Evolutionary conservation across 352 stramenopile species (phyloP), one percentile per base, ranked within the genome.

Genomic region (Globisporangium nagaii): DNA sequence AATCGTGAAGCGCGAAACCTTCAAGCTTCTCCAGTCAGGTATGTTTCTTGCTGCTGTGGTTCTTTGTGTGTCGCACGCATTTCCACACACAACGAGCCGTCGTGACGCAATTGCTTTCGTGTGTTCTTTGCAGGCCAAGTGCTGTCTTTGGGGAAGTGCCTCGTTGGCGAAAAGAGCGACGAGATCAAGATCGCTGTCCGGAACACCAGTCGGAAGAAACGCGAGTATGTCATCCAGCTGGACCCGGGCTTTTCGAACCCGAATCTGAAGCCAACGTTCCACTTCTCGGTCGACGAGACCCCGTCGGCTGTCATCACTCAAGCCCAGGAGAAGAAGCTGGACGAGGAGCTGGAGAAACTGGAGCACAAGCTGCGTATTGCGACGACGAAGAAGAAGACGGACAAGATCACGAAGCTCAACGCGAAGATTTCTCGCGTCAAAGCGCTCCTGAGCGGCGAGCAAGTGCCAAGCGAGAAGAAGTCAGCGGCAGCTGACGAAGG

Each of bases 281-380:
- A 79, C 54, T 95, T 95, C 52, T 80, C 74, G 13, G 56, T 95
- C 25, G 84, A 95, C 53, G 82, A 93, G 40, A 76, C 83, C 10
- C 84, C 86, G n/a, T 82, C 82, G 7, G 68, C 80, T 19, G 84
- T 80, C 28, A 93, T 96, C 45, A 94, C 86, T 35, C 86, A 96
- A 71, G 86, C 84, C 1, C 84, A 96, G 56, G 86, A 96, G 58
- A 93, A 93, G 43, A 96, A 94, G 47, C 54, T 96, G 13, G 86
- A 96, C 43, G 86, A 96, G 69, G 86, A 96, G 54, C 43, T 96
- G 43, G 86, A 96, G 45, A 96, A 96, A 52, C 60, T 96, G 43
- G 86, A 96, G 56, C 86, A 96, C 57, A 96, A 96, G 57, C 55
- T 96, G 20, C 80, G 86, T 9, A 96, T 96, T 48, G 84, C 84